phyloP scores from a whole-genome alignment of 768 basidiomycete genomes.

The Gelatoporia subvermispora region DNA sequence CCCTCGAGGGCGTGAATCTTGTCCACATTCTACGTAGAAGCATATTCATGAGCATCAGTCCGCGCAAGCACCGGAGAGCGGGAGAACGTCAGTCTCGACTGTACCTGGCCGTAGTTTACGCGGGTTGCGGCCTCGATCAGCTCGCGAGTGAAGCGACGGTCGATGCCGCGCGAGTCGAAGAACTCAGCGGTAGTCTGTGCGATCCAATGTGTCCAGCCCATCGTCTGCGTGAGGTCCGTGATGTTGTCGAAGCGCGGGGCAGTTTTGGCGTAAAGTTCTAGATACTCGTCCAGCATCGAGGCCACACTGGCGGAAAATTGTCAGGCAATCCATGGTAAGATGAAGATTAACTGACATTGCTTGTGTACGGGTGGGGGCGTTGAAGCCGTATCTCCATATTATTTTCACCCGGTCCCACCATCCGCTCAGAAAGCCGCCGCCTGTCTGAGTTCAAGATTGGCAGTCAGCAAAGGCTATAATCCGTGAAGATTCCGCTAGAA shows the following conservation, averaged over 20 bases:
- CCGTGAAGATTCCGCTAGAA: no score
- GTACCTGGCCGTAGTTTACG: constrained; percentile 79
- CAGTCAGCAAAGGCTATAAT: no score
- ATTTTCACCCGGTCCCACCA: constrained; percentile 77
- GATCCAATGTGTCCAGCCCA: constrained; percentile 47
- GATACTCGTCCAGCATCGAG: constrained; percentile 45
- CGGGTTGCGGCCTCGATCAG: constrained; percentile 76
- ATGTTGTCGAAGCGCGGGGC: constrained; percentile 63
- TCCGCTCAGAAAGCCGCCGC: constrained; percentile 26
- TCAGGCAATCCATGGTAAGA: neutral
- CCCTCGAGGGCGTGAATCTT: constrained; percentile 77
- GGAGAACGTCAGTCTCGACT: neutral
- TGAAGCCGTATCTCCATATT: constrained; percentile 72
- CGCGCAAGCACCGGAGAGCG: neutral
- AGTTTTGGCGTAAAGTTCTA: constrained; percentile 48
- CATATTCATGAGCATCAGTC: neutral
- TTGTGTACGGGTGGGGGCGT: constrained; percentile 53
- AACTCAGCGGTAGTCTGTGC: constrained; percentile 54
- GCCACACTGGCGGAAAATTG: constrained; percentile 40
- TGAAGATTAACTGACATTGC: constrained; percentile 38
- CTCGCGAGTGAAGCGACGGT: constrained; percentile 59
- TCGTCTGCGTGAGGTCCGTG: constrained; percentile 43
- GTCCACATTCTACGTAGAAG: constrained; percentile 48
- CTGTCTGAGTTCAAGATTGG: constrained; percentile 17
- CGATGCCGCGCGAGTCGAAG: constrained; percentile 49